Base-by-base conservation (phyloP, 2,329 filamentous ascomycete species). In the Diaporthe ampelina region DNA sequence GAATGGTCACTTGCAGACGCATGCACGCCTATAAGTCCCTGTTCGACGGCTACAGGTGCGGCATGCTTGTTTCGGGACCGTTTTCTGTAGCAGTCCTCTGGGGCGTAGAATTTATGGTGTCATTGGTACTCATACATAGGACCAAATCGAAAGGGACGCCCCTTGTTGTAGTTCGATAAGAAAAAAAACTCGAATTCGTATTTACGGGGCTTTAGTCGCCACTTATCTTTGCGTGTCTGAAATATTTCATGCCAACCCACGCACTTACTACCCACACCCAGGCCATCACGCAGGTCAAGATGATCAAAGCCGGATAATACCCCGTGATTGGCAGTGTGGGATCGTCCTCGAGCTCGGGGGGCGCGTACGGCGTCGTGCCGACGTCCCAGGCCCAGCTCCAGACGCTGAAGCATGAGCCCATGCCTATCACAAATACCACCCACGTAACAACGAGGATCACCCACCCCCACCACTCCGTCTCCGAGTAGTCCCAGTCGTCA, bases 301-400 rank as follows among this genome's bases (percentile, higher is more conserved):
- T 97, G 77, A 98, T 94, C 80, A 99, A 86, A 15, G 95, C 95
- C 32, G 97, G 97, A 84, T 99, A 99, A 84, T 99, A 99, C 13
- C 97, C 97, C 15, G 97, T 94, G 80, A 99, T 98, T 3, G 97
- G 97, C 79, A 99, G 84, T 3, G 96, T 98, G 9, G 94, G 93
- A 83, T 99, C 97, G 83, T 98, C 95, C 83, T 98, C 95, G 57
- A 98, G 88, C 85, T 98, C 96, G 4, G 96, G 96, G 68, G 96
- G 96, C 71, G 96, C 96, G 83, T 98, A 98, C 0, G 96, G 96
- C 45, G 95, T 98, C 83, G 96, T 95, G 59, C 96, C 96, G 2
- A 98, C 96, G 85, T 98, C 96, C 97, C 97, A 99, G 3, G 97
- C 97, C 97, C 97, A 99, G 83, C 93, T 97, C 97, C 97, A 99